Base-by-base conservation (phyloP, 306 rosid genomes). In the Cucumis hystrix region DNA sequence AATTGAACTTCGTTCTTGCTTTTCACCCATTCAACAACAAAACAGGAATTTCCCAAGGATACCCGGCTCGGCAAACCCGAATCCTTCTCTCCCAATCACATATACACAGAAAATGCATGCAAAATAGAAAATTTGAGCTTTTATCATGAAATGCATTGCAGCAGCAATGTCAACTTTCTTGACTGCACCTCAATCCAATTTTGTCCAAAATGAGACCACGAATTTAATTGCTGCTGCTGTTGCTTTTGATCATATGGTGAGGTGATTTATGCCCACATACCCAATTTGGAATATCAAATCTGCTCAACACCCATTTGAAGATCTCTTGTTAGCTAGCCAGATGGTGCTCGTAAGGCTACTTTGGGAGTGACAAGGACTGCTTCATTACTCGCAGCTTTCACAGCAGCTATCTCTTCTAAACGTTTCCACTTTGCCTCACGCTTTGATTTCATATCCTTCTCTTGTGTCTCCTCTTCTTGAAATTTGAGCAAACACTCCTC, bases 401-500 rank as follows among this genome's bases (percentile, higher is more conserved):
- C 71, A 20, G 97, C 92, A 77, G 93, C 98, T 75, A 95, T 86
- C 85, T 90, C 96, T 85, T 92, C 98, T 79, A 95, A 83, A 64
- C 94, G 89, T 78, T 90, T 90, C 98, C 98, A 95, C 3, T 85
- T 80, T 10, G 84, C 81, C 78, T 92, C 97, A 0, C 90, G 92
- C 82, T 83, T 95, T 47, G 74, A 70, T 79, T 83, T 86, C 1
- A 57, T 23, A 47, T 89, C 91, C 77, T 82, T 79, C 82, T 79
- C 88, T 37, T 85, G 92, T 0, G 87, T 92, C 77, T 95, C 93
- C 10, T 84, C 89, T 86, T 95, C 97, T 79, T 86, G 85, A 79
- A 90, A 88, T 60, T 86, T 90, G 82, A 65, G 81, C 89, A 87
- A 72, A 83, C 97, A 95, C 80, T 92, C 96, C 77, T 95, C 90